phyloP scores from a whole-genome alignment of 2,329 filamentous ascomycete genomes.

The Hymenoscyphus occultus region DNA sequence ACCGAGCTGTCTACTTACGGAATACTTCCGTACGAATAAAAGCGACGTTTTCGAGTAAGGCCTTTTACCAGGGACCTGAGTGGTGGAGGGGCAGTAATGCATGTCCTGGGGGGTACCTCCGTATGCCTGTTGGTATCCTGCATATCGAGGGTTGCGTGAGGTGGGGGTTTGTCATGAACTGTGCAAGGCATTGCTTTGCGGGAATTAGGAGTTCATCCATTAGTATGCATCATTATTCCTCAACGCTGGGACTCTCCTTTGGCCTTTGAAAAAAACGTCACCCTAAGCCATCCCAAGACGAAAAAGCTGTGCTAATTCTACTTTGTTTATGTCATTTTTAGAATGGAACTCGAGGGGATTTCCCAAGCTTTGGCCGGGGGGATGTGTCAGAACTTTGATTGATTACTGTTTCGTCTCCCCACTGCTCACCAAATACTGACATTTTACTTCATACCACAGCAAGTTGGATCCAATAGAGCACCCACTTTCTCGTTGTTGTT shows the following conservation, averaged over 20 bases:
- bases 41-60: background rate
- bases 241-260: background rate
- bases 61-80: constrained; percentile 9
- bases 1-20: background rate
- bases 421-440: background rate
- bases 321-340: background rate
- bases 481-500: background rate
- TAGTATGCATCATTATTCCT: background rate
- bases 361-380: background rate
- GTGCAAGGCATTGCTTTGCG: constrained; percentile 2
- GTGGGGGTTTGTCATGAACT: constrained; percentile 4
- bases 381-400: constrained; percentile 2
- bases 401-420: background rate
- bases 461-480: background rate
- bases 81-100: constrained; percentile 14
- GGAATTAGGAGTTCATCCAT: constrained; percentile 2
- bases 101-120: constrained; percentile 12
- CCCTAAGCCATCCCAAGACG: background rate
- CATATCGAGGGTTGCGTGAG: background rate
- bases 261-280: background rate
- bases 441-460: background rate
- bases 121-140: constrained; percentile 7
- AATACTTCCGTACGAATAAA: background rate
- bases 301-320: background rate
- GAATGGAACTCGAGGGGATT: background rate